A percentile compares a stretch with the other conserved stretches of the same genome.
phyloP scores from a whole-genome alignment of 148 eudicot genomes.

The Rhododendron henanense region DNA sequence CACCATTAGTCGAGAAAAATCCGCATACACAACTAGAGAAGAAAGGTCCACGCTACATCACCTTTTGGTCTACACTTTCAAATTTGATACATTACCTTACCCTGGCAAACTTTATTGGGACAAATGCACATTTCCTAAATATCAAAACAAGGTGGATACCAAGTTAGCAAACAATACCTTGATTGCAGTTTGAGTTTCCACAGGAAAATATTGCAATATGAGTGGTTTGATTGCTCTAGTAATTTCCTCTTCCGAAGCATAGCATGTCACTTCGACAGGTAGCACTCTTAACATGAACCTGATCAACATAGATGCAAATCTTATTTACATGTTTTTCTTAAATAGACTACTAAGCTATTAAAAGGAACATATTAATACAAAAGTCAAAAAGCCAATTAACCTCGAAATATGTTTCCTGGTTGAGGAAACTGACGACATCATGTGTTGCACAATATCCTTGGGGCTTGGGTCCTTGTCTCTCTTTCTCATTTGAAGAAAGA shows the following conservation, averaged over 20 bases:
- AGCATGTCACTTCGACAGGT: conserved; percentile 84
- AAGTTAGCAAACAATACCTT: conserved; percentile 47
- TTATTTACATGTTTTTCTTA: not conserved
- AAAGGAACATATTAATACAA: not conserved
- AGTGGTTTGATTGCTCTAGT: conserved; percentile 79
- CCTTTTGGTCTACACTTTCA: not conserved
- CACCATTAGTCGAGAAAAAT: not conserved
- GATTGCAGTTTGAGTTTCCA: conserved; percentile 46
- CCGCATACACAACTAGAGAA: not conserved
- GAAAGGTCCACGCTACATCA: not conserved
- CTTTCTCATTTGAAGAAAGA: conserved; percentile 74
- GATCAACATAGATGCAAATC: conserved; percentile 16
- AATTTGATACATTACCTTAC: not conserved
- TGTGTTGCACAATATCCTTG: conserved; percentile 66
- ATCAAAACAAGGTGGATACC: not conserved
- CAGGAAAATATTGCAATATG: conserved; percentile 61
- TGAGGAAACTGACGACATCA: conserved; percentile 71
- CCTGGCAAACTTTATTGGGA: not conserved
- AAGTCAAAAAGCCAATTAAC: conserved; percentile 23
- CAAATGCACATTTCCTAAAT: not conserved
- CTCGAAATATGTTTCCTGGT: conserved; percentile 88
- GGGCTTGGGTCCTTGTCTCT: conserved; percentile 83
- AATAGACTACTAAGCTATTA: not conserved
- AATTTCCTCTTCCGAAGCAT: conserved; percentile 94
- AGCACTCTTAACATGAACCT: conserved; percentile 82